Base-by-base conservation (phyloP, 805 yeast genomes). In the Yamadazyma kitorensis region DNA sequence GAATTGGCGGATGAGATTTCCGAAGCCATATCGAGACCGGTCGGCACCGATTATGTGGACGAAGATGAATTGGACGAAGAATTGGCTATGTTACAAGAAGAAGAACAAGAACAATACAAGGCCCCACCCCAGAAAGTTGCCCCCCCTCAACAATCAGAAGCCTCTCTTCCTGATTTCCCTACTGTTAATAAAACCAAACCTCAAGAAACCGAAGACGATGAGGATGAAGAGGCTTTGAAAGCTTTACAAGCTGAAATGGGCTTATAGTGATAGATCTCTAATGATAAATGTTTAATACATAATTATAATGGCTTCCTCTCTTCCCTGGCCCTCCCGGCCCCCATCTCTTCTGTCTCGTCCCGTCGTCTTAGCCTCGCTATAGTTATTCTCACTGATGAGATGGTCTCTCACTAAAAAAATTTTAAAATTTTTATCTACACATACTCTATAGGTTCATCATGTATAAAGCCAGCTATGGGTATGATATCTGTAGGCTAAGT, bases 1-100 rank as follows among this genome's bases (percentile, higher is more conserved):
- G 96, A 91, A 52, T 70, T 86, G 51, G 85, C 95, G 27, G 96
- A 88, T 47, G 98, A 93, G 68, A 88, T 93, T 36, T 82, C 94
- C 31, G 96, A 93, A 38, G 98, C 98, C 24, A 88, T 93, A 39
- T 83, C 96, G 31, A 78, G 96, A 64, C 96, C 98, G 5, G 75
- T 93, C 46, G 94, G 94, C 36, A 72, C 72, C 33, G 96, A 86
- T 38, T 80, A 74, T 46, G 69, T 81, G 20, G 95, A 86, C 54
- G 95, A 87, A 49, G 96, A 88, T 50, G 98, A 93, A 61, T 77
- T 91, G 55, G 93, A 89, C 50, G 96, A 89, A 48, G 98, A 93
- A 61, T 76, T 93, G 57, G 95, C 86, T 39, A 84, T 80, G 36
- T 69, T 88, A 50, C 87, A 88, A 59, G 88, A 84, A 59, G 96